These are phyloP conservation scores for Lichtheimia corymbifera DNA, from an alignment of 371 early-diverging fungal species.

Conservation along the genomic window DNA sequence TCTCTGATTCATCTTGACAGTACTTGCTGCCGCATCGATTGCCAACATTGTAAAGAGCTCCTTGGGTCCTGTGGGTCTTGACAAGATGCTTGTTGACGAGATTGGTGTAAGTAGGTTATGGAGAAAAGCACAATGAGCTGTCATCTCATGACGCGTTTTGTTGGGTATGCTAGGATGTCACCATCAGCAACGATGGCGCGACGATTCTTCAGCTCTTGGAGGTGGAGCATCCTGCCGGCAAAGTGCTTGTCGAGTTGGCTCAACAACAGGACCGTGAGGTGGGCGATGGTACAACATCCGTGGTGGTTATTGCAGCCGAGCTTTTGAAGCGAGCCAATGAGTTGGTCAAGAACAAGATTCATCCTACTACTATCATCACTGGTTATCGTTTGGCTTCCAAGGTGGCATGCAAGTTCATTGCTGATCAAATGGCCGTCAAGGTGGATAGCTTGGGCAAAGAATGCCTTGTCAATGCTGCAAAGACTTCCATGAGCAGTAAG, in stretches of 20 bases:
- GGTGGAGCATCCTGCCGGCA: conserved; percentile 98
- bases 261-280: conserved; percentile 99
- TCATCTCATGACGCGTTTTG: neutral
- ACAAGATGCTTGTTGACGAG: conserved; percentile 99
- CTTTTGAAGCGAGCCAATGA: conserved; percentile 97
- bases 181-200: conserved; percentile 99
- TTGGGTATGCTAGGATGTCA: conserved; percentile 81
- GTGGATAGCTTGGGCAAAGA: conserved; percentile 94
- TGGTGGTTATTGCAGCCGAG: conserved; percentile 99
- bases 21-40: conserved; percentile 80
- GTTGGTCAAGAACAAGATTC: conserved; percentile 97
- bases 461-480: conserved; percentile 94
- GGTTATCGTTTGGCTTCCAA: conserved; percentile 98
- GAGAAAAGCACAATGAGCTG: neutral
- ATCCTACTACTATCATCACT: conserved; percentile 98
- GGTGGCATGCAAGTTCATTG: conserved; percentile 99
- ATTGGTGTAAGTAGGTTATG: conserved; percentile 82
- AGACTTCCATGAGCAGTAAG: conserved; percentile 99
- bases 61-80: conserved; percentile 99
- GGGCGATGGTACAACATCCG: conserved; percentile 99
- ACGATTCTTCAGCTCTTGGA: conserved; percentile 98
- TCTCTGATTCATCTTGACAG: conserved; percentile 24
- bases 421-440: conserved; percentile 91
- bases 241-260: conserved; percentile 98
- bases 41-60: conserved; percentile 99